phyloP scores from a whole-genome alignment of 345 rosid genomes.

The Citrus trifoliata region DNA sequence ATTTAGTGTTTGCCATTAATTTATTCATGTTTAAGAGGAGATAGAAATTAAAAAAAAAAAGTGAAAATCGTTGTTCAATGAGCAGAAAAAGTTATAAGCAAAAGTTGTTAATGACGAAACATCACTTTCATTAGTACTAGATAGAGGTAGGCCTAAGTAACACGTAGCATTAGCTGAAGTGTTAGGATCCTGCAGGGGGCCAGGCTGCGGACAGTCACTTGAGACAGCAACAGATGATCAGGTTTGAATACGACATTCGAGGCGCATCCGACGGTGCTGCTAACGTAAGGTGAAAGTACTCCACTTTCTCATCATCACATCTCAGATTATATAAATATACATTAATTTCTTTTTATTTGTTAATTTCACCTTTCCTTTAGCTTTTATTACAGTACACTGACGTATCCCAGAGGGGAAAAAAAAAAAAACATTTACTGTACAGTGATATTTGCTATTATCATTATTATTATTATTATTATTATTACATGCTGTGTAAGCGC shows the following conservation, averaged over 20 bases:
- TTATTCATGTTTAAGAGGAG: too few relatives aligned
- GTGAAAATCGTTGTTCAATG: too few relatives aligned
- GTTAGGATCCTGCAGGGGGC: background rate
- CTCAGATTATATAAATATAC: background rate
- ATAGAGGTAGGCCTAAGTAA: background rate
- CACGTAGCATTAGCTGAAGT: background rate
- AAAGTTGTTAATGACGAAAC: too few relatives aligned
- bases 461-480: background rate
- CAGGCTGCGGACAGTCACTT: background rate
- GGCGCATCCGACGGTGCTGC: slow-evolving; percentile 25
- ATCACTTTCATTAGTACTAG: background rate
- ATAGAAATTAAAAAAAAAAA: too few relatives aligned
- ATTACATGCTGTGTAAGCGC: background rate
- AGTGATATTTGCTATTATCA: background rate
- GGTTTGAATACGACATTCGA: slow-evolving; percentile 21
- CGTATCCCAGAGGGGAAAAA: too few relatives aligned
- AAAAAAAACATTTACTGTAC: background rate
- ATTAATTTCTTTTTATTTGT: background rate
- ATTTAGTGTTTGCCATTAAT: too few relatives aligned
- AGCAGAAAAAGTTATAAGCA: too few relatives aligned
- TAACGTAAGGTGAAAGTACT: slow-evolving; percentile 5
- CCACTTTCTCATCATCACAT: background rate
- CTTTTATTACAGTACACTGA: background rate
- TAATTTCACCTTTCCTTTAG: background rate
- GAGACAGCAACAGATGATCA: slow-evolving; percentile 1